Conservation (phyloP, 805 yeast genomes). For the Lipomyces kockii region DNA sequence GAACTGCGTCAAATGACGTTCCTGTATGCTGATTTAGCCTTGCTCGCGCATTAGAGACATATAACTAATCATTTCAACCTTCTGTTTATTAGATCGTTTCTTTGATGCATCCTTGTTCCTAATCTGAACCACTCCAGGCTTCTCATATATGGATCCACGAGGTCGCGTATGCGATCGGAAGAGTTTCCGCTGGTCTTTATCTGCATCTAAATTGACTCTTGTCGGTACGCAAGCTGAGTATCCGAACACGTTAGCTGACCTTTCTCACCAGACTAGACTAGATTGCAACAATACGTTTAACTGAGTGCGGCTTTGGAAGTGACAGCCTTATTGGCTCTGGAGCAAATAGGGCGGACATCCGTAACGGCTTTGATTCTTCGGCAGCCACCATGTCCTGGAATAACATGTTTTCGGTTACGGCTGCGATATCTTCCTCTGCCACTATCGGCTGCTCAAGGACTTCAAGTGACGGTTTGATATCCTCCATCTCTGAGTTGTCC, state of each 20-base stretch:
- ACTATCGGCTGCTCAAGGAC: not conserved
- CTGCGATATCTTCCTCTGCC: slow-evolving; percentile 13
- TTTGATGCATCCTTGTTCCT: slow-evolving; percentile 5
- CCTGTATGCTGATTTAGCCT: not conserved
- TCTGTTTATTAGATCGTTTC: slow-evolving; percentile 15
- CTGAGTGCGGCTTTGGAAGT: slow-evolving; percentile 55
- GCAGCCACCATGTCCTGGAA: slow-evolving; percentile 21
- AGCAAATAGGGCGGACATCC: slow-evolving; percentile 52
- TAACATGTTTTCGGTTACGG: slow-evolving; percentile 15
- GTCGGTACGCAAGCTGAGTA: slow-evolving; percentile 53
- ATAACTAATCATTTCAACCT: not conserved
- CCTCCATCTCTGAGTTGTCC: slow-evolving; percentile 35
- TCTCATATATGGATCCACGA: slow-evolving; percentile 22
- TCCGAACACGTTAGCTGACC: not conserved
- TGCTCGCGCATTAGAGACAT: not conserved
- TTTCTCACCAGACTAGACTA: not conserved
- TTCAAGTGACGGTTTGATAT: slow-evolving; percentile 19
- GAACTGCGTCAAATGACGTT: slow-evolving; percentile 12
- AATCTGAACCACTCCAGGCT: slow-evolving; percentile 26
- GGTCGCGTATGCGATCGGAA: slow-evolving; percentile 25
- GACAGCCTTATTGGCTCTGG: slow-evolving; percentile 62
- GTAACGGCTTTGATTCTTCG: slow-evolving; percentile 20
- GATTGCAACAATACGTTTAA: slow-evolving; percentile 27
- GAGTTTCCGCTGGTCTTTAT: slow-evolving; percentile 58
- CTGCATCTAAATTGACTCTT: slow-evolving; percentile 63